These are phyloP conservation scores for Calonectria crousiana DNA, from an alignment of 2,329 filamentous ascomycete genomes.

Conservation along the genomic window DNA sequence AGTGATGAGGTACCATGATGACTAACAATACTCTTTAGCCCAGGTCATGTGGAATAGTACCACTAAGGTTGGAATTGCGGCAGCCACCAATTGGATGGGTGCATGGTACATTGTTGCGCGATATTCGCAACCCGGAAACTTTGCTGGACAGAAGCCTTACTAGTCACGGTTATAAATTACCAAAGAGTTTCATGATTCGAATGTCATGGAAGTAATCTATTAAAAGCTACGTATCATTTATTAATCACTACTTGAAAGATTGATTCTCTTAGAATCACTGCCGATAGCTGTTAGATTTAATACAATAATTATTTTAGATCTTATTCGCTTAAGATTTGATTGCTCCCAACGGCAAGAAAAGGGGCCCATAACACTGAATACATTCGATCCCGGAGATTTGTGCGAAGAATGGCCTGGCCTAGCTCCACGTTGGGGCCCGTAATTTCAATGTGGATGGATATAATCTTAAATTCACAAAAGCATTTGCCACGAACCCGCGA, in stretches of 20 bases:
- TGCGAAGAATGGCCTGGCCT: too few relatives aligned
- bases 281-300: not conserved
- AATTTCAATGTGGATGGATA: constrained; percentile 73
- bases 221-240: not conserved
- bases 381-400: too few relatives aligned
- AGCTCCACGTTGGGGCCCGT: constrained; percentile 48
- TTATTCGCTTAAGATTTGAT: too few relatives aligned
- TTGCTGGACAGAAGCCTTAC: constrained; percentile 46
- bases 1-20: accelerated
- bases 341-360: too few relatives aligned
- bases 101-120: constrained; percentile 49
- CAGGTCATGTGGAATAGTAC: constrained; percentile 49
- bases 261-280: not conserved
- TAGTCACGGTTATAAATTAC: not conserved
- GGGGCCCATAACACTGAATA: too few relatives aligned
- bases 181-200: not conserved
- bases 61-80: constrained; percentile 48
- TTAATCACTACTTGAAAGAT: not conserved
- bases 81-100: constrained; percentile 43
- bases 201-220: not conserved
- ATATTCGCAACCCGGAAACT: constrained; percentile 50
- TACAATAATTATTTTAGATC: not conserved
- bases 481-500: constrained; percentile 80
- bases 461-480: constrained; percentile 75
- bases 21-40: constrained; percentile 24